phyloP scores from a whole-genome alignment of 2,329 filamentous ascomycete species.

The Colletotrichum echinochloae region DNA sequence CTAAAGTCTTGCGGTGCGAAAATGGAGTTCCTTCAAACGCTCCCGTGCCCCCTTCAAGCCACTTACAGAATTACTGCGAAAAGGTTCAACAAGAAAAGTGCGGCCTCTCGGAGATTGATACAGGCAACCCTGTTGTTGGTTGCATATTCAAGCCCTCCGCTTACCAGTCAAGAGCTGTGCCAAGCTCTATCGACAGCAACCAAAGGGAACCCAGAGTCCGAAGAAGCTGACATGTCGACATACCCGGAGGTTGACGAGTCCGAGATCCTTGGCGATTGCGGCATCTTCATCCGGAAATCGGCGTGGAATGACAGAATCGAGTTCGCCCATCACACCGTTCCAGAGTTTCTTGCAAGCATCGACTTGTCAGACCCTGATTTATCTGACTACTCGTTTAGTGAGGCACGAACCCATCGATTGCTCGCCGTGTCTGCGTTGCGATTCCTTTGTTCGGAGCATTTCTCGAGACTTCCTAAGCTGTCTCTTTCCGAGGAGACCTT shows the following conservation, averaged over 20 bases:
- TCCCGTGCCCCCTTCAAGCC: not conserved
- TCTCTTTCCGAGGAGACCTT: constrained; percentile 4
- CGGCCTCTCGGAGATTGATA: not conserved
- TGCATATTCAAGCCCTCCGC: not conserved
- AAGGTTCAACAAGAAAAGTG: not conserved
- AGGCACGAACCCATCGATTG: not conserved
- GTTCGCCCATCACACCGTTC: not conserved
- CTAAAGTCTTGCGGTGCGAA: not conserved
- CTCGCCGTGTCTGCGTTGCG: not conserved
- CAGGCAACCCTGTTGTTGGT: not conserved
- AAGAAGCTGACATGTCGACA: not conserved
- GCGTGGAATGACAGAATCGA: not conserved
- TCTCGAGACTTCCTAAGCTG: constrained; percentile 7
- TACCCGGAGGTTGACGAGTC: constrained; percentile 23
- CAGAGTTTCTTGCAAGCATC: not conserved
- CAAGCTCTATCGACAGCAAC: constrained; percentile 14
- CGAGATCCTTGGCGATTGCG: constrained; percentile 5
- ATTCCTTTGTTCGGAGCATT: not conserved
- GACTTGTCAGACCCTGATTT: not conserved
- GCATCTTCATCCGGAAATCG: not conserved
- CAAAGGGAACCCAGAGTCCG: not conserved
- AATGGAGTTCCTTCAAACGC: not conserved
- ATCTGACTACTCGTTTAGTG: not conserved
- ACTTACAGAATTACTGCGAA: not conserved
- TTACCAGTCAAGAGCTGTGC: constrained; percentile 8